Evolutionary conservation across 2,329 filamentous ascomycete species (phyloP).

Genomic region (Coniochaeta pulveracea): DNA sequence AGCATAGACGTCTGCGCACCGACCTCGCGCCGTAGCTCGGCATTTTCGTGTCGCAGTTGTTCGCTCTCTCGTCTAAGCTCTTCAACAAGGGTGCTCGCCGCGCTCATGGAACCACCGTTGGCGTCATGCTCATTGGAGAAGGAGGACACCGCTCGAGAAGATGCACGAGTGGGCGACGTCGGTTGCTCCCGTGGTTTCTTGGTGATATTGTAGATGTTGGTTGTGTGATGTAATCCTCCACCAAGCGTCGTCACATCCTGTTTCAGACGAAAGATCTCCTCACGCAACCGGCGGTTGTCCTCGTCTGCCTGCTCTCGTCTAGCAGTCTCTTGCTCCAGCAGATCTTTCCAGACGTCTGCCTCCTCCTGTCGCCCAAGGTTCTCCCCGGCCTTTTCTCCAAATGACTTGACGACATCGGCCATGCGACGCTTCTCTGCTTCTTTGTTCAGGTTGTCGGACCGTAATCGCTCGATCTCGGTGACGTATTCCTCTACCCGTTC

Average conservation of each 20-base stretch:
- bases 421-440: constrained; percentile 82
- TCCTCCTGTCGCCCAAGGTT: constrained; percentile 45
- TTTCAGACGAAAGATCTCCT: constrained; percentile 69
- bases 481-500: constrained; percentile 80
- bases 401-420: constrained; percentile 60
- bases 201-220: constrained; percentile 55
- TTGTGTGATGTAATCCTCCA: constrained; percentile 40
- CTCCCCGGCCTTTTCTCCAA: constrained; percentile 29
- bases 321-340: constrained; percentile 83
- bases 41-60: constrained; percentile 82
- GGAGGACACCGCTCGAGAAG: constrained; percentile 37
- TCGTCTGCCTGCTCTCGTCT: constrained; percentile 84
- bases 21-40: constrained; percentile 81
- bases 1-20: constrained; percentile 96
- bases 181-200: constrained; percentile 37
- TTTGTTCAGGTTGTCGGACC: constrained; percentile 64
- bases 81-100: constrained; percentile 60
- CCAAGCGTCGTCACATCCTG: constrained; percentile 35
- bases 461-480: constrained; percentile 70
- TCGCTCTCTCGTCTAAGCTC: constrained; percentile 60
- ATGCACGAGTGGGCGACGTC: constrained; percentile 33
- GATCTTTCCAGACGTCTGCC: constrained; percentile 86
- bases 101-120: constrained; percentile 39
- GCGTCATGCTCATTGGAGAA: constrained; percentile 39
- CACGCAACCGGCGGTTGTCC: constrained; percentile 71